Evolutionary conservation across 169 alveolate genomes (phyloP).

Genomic region (Cytauxzoon felis): DNA sequence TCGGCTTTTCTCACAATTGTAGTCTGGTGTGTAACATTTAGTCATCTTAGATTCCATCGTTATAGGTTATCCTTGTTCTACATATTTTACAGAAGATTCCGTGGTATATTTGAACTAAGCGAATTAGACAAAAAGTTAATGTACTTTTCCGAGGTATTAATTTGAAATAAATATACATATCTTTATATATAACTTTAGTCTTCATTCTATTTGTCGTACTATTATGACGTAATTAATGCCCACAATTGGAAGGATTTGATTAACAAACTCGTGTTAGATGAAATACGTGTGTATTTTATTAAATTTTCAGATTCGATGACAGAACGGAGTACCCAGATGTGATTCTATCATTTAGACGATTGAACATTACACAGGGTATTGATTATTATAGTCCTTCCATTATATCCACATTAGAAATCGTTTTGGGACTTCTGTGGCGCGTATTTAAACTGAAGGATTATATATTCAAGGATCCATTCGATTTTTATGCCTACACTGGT

Average conservation of each 20-base stretch:
- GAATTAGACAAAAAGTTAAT: conserved; percentile 44
- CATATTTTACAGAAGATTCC: conserved; percentile 26
- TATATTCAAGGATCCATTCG: conserved; percentile 6
- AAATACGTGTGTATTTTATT: background rate
- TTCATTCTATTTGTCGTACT: conserved; percentile 48
- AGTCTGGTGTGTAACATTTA: background rate
- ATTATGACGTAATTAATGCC: conserved; percentile 39
- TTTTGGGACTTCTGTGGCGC: conserved; percentile 23
- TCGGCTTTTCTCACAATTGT: background rate
- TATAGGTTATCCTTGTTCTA: conserved; percentile 11
- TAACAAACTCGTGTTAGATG: conserved; percentile 15
- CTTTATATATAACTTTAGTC: conserved; percentile 1
- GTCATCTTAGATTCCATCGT: background rate
- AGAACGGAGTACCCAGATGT: conserved; percentile 32
- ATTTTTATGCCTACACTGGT: conserved; percentile 45
- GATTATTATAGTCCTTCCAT: background rate
- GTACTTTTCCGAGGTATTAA: conserved; percentile 50
- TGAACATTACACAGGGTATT: conserved; percentile 36
- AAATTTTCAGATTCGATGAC: conserved; percentile 1
- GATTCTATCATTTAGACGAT: conserved; percentile 20
- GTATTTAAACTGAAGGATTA: conserved; percentile 1
- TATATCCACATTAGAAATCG: background rate
- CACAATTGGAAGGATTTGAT: conserved; percentile 6
- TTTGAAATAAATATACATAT: background rate
- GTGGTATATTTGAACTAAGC: conserved; percentile 43